Evolutionary conservation across 192 early-diverging fungal genomes (phyloP).

Genomic region (Rhizophagus prolifer): DNA sequence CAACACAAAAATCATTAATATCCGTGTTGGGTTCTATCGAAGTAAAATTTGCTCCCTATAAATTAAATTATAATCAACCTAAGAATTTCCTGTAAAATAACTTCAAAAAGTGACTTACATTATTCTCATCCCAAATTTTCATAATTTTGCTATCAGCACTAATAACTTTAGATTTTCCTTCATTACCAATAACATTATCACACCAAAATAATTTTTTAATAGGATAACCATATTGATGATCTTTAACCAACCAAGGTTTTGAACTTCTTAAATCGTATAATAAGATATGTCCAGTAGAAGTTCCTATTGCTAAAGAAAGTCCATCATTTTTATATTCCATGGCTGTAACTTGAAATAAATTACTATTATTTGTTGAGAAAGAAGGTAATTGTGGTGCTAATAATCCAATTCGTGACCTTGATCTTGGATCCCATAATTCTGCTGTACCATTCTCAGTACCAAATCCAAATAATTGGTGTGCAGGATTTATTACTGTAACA

Average conservation of each 20-base stretch:
- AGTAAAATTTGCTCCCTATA: slow-evolving; percentile 79
- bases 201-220: slow-evolving; percentile 87
- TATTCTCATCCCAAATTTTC: slow-evolving; percentile 89
- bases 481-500: slow-evolving; percentile 78
- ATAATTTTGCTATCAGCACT: slow-evolving; percentile 88
- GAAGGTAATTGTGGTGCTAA: slow-evolving; percentile 48
- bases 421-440: slow-evolving; percentile 96
- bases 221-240: slow-evolving; percentile 96
- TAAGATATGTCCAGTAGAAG: slow-evolving; percentile 86
- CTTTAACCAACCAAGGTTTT: slow-evolving; percentile 84
- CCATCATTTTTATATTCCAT: slow-evolving; percentile 86
- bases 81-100: background rate
- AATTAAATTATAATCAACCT: background rate
- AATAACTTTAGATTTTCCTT: slow-evolving; percentile 69
- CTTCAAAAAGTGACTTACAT: slow-evolving; percentile 36
- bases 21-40: slow-evolving; percentile 87
- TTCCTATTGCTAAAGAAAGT: slow-evolving; percentile 82
- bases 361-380: slow-evolving; percentile 34
- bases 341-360: slow-evolving; percentile 66
- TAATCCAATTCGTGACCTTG: slow-evolving; percentile 71
- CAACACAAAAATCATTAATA: slow-evolving; percentile 91
- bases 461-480: slow-evolving; percentile 89
- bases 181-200: slow-evolving; percentile 53
- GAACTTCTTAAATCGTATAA: slow-evolving; percentile 90
- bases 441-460: slow-evolving; percentile 84